Percentiles rank a stretch among this genome's conserved stretches.
phyloP scores from a whole-genome alignment of 148 eudicot genomes.

The Beta vulgaris region DNA sequence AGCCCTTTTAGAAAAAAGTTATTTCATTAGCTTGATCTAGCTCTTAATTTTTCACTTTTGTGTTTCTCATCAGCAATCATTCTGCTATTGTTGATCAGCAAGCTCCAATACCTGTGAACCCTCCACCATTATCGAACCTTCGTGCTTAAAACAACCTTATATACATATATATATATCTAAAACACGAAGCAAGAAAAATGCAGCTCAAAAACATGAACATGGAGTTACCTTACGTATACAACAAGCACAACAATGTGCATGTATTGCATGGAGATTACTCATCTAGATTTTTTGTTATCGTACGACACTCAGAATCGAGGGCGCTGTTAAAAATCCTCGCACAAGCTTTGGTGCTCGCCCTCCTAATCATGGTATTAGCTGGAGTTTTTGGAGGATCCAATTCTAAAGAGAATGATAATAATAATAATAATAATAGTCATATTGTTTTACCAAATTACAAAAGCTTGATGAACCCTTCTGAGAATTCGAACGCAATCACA shows the following conservation, averaged over 20 bases:
- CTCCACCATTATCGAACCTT: slow-evolving; percentile 10
- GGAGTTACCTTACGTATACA: slow-evolving; percentile 31
- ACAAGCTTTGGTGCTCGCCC: slow-evolving; percentile 36
- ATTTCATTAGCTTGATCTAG: not conserved
- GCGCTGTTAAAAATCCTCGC: slow-evolving; percentile 31
- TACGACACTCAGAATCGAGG: slow-evolving; percentile 25
- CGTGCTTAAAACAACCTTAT: not conserved
- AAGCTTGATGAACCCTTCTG: no score
- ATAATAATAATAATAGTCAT: no score
- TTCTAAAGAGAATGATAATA: slow-evolving; percentile 2
- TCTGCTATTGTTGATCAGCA: not conserved
- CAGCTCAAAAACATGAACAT: slow-evolving; percentile 22
- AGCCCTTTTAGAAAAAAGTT: not conserved
- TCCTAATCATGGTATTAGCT: slow-evolving; percentile 32
- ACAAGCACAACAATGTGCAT: slow-evolving; percentile 20
- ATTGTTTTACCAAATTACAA: not conserved
- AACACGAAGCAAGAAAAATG: not conserved
- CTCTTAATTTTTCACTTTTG: not conserved
- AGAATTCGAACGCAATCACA: not conserved
- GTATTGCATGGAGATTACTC: slow-evolving; percentile 22
- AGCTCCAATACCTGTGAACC: not conserved
- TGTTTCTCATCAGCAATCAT: slow-evolving; percentile 7
- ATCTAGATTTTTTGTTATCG: slow-evolving; percentile 14
- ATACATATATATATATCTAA: not conserved
- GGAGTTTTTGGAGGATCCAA: slow-evolving; percentile 25